Evolutionary conservation across 2,329 filamentous ascomycete species (phyloP), one percentile per base, ranked within the genome.

Genomic region (Cadophora malorum): DNA sequence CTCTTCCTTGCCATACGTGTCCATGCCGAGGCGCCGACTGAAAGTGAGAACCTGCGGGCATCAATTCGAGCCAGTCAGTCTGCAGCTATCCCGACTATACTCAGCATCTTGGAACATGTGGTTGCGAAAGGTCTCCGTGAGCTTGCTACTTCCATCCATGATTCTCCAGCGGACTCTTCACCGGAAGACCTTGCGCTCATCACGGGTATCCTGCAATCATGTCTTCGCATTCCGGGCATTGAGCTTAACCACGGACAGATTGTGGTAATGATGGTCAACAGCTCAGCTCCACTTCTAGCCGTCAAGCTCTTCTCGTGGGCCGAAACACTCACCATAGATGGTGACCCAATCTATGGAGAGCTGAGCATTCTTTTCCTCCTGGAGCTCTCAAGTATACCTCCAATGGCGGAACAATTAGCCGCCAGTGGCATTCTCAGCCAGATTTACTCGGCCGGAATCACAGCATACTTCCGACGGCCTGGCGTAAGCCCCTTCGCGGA

Each of bases 241-340:
- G 88, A 91, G 65, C 86, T 91, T 71, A 87, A 89, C 60, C 88
- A 91, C 70, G 84, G 86, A 16, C 90, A 93, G 73, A 86, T 95
- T 47, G 84, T 93, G 64, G 87, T 89, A 75, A 89, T 90, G 72
- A 84, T 93, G 83, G 83, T 86, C 0, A 87, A 88, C 58, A 89
- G 94, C 76, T 89, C 91, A 71, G 90, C 90, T 0, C 85, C 93
- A 56, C 91, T 95, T 74, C 91, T 94, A 69, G 94, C 94, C 0
- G 90, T 91, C 6, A 93, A 92, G 41, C 85, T 99, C 5, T 98
- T 95, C 80, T 97, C 94, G 0, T 99, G 96, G 96, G 88, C 95
- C 4, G 94, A 98, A 78, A 89, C 90, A 72, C 85, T 98, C 28
- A 87, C 91, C 0, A 85, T 91, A 45, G 86, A 91, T 66, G 88